Base-by-base conservation (phyloP, 768 basidiomycete species). In the Gloeostereum incarnatum region DNA sequence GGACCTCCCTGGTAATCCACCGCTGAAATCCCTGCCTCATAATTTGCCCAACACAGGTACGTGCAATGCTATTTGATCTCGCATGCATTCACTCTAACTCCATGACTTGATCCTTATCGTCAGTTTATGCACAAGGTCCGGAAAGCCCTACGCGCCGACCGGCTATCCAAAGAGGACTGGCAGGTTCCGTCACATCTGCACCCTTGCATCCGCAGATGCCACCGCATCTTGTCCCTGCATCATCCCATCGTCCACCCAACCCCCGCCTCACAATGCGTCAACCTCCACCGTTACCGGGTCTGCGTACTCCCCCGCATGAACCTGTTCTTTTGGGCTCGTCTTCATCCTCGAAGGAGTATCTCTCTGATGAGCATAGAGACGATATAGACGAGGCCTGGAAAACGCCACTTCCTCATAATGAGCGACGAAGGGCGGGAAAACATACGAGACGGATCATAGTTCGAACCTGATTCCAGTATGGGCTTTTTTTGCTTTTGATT, bases 371-470 rank as follows among this genome's bases (percentile, higher is more conserved):
- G 26, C 69, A 66, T 48, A 60, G 59, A 41, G 69, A 71, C 41
- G 77, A 81, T 39, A 53, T 66, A 18, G 83, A 85, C 52, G 81
- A 86, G 44, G 62, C 77, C 19, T 86, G 83, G 83, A 63, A 75
- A 21, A 61, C 72, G 31, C 80, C 83, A 1, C 84, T 77, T 57
- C 82, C 84, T 16, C 77, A 80, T 49, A 71, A 73, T 27, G 83
- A 85, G 54, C 74, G 84, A 17, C 65, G 84, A 39, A 66, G 84
- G 40, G 84, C 84, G 36, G 84, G 84, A 35, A 88, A 88, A 55
- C 84, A 87, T 53, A 87, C 84, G 17, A 69, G 66, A 50, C 72
- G 84, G 38, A 76, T 86, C 23, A 74, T 86, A 45, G 75, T 81
- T 42, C 60, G 72, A 51, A 60, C 59, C 49, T 70, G 49, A 55